Percentiles rank a stretch among this genome's conserved stretches.
Evolutionary conservation across 192 early-diverging fungal genomes (phyloP).

Genomic region (Phlyctochytrium arcticum): DNA sequence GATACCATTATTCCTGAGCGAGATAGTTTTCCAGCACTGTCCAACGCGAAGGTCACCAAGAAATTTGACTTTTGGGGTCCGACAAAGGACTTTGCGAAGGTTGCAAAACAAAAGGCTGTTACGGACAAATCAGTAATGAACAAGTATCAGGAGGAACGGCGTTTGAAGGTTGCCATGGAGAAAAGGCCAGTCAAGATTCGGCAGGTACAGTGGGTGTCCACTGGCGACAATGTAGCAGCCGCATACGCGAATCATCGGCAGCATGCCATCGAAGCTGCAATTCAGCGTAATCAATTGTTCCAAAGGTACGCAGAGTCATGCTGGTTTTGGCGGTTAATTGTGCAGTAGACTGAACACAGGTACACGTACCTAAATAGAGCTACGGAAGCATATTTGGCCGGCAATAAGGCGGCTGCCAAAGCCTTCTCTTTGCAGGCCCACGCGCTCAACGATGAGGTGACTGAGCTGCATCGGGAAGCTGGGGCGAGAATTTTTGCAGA

Average conservation of each 20-base stretch:
- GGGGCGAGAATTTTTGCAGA: conserved; percentile 30
- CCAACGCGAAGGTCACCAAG: not conserved
- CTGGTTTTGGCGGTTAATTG: not conserved
- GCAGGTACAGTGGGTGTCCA: conserved; percentile 35
- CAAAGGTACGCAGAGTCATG: conserved; percentile 25
- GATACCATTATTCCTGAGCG: no score
- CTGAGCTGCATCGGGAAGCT: conserved; percentile 35
- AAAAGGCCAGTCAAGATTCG: conserved; percentile 1
- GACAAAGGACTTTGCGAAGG: conserved; percentile 24
- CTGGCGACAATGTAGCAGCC: conserved; percentile 37
- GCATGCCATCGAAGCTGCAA: conserved; percentile 44
- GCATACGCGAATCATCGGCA: conserved; percentile 35
- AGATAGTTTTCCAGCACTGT: conserved; percentile 32
- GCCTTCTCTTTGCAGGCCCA: conserved; percentile 38
- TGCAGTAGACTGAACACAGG: no score
- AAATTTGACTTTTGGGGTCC: conserved; percentile 42
- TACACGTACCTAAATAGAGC: no score
- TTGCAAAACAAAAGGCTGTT: conserved; percentile 16
- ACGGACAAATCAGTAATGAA: not conserved
- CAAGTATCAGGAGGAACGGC: not conserved
- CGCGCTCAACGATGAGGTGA: conserved; percentile 34
- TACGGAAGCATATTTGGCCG: conserved; percentile 40
- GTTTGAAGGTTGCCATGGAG: not conserved
- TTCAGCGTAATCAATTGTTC: conserved; percentile 42
- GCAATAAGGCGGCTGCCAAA: conserved; percentile 49